Evolutionary conservation across 2,329 filamentous ascomycete genomes (phyloP), one percentile per base, ranked within the genome.

Genomic region (Diaporthe sp.): DNA sequence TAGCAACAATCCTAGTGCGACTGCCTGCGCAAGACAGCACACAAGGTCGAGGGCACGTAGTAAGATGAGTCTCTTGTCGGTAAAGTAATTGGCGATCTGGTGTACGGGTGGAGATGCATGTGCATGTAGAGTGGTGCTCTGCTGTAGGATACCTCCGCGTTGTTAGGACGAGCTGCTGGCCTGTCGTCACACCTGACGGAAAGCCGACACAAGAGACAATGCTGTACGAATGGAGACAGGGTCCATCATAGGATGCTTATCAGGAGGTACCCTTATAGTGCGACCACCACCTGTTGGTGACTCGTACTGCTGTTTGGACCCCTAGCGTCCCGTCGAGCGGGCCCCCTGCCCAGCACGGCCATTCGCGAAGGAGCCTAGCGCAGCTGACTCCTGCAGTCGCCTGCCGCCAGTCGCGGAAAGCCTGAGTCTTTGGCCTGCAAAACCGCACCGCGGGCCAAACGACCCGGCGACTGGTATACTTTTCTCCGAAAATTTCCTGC

Each of bases 101-200:
- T 68, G 32, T 39, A 27, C 53, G 39, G 13, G 30, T 68, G 63
- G 47, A 37, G 27, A 51, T 27, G 47, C 47, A 68, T 68, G 47
- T 25, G 44, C 47, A 53, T 53, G 63, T 68, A 68, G 44, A n/a
- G 44, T 53, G 61, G 19, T 65, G 42, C 42, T 50, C 17, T 25
- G n/a, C 30, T 51, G 44, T 51, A 50, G 44, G 22, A 53, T 68
- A 53, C 3, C 47, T 53, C 47, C 32, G 47, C 51, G 63, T 37
- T 68, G 63, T 19, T 22, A 66, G 32, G 63, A 25, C 25, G 44
- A 53, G 63, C 44, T 27, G 63, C 44, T 68, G 63, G 47, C 44
- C n/a, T 68, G 44, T 53, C 63, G 63, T 68, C 63, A 68, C 63
- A 68, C 25, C 44, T 51, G 59, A n/a, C 59, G n/a, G n/a, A n/a